Evolutionary conservation across 257 asterid species (phyloP).

Genomic region (Catharanthus roseus): DNA sequence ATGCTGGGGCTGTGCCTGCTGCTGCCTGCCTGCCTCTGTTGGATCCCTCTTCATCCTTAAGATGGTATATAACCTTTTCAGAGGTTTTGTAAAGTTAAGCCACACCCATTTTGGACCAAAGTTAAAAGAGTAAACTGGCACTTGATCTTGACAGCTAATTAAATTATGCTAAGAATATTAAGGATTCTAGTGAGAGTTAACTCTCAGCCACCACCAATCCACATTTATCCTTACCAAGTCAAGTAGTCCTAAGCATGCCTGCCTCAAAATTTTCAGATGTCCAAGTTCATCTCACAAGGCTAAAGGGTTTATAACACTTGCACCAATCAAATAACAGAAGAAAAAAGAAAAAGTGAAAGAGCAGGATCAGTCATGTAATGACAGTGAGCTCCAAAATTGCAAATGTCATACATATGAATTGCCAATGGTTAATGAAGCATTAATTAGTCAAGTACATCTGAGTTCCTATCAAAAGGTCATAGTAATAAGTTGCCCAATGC

Average conservation of each 20-base stretch:
- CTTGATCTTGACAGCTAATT: too few species aligned
- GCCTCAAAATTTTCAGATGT: too few species aligned
- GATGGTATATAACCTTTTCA: background rate
- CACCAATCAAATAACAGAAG: too few species aligned
- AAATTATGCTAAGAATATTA: too few species aligned
- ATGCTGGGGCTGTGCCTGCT: background rate
- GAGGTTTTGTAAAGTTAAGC: background rate
- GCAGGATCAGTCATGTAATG: background rate
- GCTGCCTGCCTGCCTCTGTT: background rate
- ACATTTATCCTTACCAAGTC: too few species aligned
- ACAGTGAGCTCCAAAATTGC: background rate
- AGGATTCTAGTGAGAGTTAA: too few species aligned
- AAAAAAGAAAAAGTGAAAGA: background rate
- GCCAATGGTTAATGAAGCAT: background rate
- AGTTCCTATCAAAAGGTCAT: background rate
- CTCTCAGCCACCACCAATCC: too few species aligned
- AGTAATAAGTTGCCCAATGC: background rate
- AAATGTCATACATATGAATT: constrained; percentile 9
- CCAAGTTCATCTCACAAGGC: too few species aligned
- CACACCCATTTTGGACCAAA: background rate
- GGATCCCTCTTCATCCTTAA: background rate
- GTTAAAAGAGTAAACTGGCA: too few species aligned
- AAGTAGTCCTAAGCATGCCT: too few species aligned
- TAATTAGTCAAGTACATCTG: background rate
- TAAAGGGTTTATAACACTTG: background rate